These are phyloP conservation scores for Syzygium grande DNA, from an alignment of 345 rosid genomes.

Conservation along the genomic window DNA sequence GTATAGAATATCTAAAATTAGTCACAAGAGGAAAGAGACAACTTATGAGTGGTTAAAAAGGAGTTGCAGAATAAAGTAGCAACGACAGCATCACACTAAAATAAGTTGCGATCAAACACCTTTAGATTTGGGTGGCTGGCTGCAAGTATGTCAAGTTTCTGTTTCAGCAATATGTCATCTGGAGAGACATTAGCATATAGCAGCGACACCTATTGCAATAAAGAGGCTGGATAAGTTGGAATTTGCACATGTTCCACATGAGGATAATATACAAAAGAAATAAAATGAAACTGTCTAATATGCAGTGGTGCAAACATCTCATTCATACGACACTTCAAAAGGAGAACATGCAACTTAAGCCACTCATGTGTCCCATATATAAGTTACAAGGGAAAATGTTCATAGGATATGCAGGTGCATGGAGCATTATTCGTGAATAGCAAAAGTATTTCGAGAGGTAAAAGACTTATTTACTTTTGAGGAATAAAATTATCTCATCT, in stretches of 20 bases:
- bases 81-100: background rate
- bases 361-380: background rate
- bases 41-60: background rate
- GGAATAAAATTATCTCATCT: background rate
- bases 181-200: conserved; percentile 89
- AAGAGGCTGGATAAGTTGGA: background rate
- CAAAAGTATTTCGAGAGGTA: background rate
- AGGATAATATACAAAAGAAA: background rate
- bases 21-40: background rate
- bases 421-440: background rate
- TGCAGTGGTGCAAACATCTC: background rate
- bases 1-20: conserved; percentile 65
- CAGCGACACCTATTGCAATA: conserved; percentile 52
- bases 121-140: conserved; percentile 78
- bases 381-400: background rate
- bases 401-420: background rate
- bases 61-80: background rate
- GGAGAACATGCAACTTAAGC: background rate
- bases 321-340: background rate
- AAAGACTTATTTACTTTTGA: background rate
- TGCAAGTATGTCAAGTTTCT: conserved; percentile 82
- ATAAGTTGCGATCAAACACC: conserved; percentile 19
- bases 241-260: background rate
- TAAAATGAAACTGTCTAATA: background rate
- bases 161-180: conserved; percentile 85